Evolutionary conservation across 2,329 filamentous ascomycete genomes (phyloP), one percentile per base, ranked within the genome.

Genomic region (Pseudocercospora eumusae): DNA sequence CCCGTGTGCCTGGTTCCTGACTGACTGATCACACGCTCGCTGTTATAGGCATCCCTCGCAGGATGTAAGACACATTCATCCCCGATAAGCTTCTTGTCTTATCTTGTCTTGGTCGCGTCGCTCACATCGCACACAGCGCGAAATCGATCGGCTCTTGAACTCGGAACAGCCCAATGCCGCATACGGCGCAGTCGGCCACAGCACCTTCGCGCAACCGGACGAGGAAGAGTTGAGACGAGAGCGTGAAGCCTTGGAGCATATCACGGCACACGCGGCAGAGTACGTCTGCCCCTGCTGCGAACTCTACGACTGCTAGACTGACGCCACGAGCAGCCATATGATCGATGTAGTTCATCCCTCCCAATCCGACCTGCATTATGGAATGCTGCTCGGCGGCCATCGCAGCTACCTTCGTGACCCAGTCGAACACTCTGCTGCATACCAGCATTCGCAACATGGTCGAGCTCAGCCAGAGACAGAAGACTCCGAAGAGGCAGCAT

Each of bases 221-320:
- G 79, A 79, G 57, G 80, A 82, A 68, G 80, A 82, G 71, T 73
- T 82, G 57, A 73, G 77, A 62, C 75, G 78, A 65, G 78, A 81
- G 69, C 74, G 80, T 44, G 80, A 82, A 67, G 78, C 76, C 28
- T 69, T 82, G 61, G 79, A 81, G 68, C 76, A 78, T 36, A 80
- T 82, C 62, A 82, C 80, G 56, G 78, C 78, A 49, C 76, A 80
- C 66, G 81, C 80, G 11, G 77, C 78, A 23, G 79, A 81, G 80
- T 81, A 69, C 60, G 77, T 72, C 47, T 25, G 54, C 11, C 42
- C 23, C 42, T 56, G 28, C 2, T 45, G 40, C 21, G 40, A 31
- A 23, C 28, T 53, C 20, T 47, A 18, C 55, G 50, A 31, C 55
- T 57, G 42, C 42, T 73, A 61, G 40, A 54, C 62, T 64, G 57